phyloP scores from a whole-genome alignment of 2,329 filamentous ascomycete species.

The Aspergillus tanneri region DNA sequence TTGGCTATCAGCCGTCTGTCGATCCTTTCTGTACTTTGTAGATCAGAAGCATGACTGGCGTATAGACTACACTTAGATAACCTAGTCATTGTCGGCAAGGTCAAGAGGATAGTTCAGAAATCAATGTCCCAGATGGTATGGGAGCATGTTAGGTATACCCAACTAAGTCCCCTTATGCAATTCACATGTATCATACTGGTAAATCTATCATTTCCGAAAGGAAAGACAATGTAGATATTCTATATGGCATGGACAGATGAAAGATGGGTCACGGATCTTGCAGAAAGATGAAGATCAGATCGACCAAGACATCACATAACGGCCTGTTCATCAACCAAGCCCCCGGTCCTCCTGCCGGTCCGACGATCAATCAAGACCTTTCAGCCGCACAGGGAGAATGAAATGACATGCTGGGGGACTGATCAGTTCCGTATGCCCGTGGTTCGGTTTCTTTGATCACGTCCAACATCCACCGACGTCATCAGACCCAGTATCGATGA shows the following conservation, averaged over 20 bases:
- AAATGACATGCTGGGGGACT: not conserved
- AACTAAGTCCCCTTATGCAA: not conserved
- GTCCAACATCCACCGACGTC: conserved; percentile 6
- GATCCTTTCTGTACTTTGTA: not conserved
- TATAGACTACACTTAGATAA: not conserved
- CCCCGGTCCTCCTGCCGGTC: not conserved
- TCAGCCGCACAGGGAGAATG: too few relatives aligned
- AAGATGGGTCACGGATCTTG: not conserved
- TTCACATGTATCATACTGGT: conserved; percentile 3
- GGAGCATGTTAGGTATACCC: not conserved
- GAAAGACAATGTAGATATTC: not conserved
- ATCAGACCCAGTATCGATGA: conserved; percentile 10
- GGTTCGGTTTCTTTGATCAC: not conserved
- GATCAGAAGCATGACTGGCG: not conserved
- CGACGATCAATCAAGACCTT: conserved; percentile 1
- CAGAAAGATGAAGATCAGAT: conserved; percentile 1
- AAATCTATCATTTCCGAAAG: conserved; percentile 1
- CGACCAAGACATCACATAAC: conserved; percentile 4
- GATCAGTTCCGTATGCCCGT: not conserved
- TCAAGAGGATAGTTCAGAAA: not conserved
- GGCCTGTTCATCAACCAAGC: not conserved
- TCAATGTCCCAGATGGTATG: not conserved
- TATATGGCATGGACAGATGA: conserved; percentile 1
- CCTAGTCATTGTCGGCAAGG: not conserved
- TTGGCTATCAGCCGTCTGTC: too few relatives aligned